Conservation (phyloP, 2,329 filamentous ascomycete genomes). For the Pseudocercospora cruenta region DNA sequence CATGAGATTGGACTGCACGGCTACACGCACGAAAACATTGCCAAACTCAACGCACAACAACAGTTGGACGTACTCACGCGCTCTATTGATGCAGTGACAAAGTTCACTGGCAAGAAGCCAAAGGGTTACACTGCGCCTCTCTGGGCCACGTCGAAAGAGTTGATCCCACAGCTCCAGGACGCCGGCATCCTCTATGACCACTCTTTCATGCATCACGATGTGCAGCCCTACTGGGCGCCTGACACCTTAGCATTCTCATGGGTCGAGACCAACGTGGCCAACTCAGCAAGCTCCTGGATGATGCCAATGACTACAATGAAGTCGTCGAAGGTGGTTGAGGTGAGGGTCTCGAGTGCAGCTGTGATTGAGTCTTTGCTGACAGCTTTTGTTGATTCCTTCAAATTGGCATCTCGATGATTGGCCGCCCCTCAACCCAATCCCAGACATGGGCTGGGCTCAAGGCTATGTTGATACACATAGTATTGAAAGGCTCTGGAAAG, state of each 20-base stretch:
- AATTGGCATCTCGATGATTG: conserved; percentile 55
- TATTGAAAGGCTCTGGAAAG: conserved; percentile 49
- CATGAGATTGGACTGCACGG: conserved; percentile 50
- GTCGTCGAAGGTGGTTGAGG: conserved; percentile 43
- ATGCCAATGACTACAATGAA: conserved; percentile 41
- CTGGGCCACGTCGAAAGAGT: conserved; percentile 43
- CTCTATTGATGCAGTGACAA: conserved; percentile 38
- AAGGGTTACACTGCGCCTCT: conserved; percentile 51
- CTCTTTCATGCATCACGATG: conserved; percentile 55
- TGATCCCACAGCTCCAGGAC: conserved; percentile 47
- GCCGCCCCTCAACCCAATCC: conserved; percentile 36
- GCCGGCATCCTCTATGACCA: conserved; percentile 52
- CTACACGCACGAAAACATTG: conserved; percentile 47
- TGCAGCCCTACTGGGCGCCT: conserved; percentile 42
- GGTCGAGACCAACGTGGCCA: conserved; percentile 38
- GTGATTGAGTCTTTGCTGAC: not conserved
- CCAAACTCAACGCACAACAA: conserved; percentile 34
- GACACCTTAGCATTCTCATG: conserved; percentile 31
- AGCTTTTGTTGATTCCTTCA: conserved; percentile 43
- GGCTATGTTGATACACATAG: conserved; percentile 49
- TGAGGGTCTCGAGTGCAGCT: not conserved
- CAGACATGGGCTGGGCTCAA: conserved; percentile 34
- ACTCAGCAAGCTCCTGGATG: conserved; percentile 45
- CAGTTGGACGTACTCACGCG: conserved; percentile 44
- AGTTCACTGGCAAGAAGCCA: conserved; percentile 23